A percentile compares a stretch with the other conserved stretches of the same genome.
Conservation (phyloP, 495 filamentous ascomycete species). For the Trichoderma erinaceum region DNA sequence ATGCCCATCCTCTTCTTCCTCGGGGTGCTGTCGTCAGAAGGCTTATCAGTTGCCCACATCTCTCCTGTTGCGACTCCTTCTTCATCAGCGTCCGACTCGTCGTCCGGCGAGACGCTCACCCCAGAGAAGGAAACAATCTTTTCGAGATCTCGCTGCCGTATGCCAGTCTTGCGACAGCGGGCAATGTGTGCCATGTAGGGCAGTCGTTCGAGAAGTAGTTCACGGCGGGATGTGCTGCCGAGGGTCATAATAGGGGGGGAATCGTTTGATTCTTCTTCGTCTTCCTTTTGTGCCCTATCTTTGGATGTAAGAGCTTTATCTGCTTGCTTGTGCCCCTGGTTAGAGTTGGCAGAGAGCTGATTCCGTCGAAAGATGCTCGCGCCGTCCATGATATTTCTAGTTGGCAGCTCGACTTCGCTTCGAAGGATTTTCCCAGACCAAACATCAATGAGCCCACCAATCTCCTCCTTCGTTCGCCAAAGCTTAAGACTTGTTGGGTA, state of each 20-base stretch:
- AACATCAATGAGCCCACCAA: constrained; percentile 61
- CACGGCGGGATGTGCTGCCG: constrained; percentile 57
- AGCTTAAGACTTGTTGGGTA: constrained; percentile 74
- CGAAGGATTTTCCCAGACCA: constrained; percentile 55
- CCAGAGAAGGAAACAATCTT: constrained; percentile 62
- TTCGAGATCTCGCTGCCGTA: constrained; percentile 49
- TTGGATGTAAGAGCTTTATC: constrained; percentile 10
- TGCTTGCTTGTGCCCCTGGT: constrained; percentile 33
- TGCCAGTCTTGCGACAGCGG: constrained; percentile 21
- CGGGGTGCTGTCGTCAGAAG: constrained; percentile 38
- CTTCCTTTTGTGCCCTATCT: constrained; percentile 17
- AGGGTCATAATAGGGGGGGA: constrained; percentile 40
- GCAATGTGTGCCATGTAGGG: constrained; percentile 73
- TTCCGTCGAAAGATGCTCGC: constrained; percentile 38
- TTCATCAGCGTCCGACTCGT: constrained; percentile 41
- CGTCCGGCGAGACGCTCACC: constrained; percentile 41
- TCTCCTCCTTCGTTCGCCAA: constrained; percentile 71
- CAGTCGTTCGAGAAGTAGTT: constrained; percentile 74
- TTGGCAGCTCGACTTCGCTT: constrained; percentile 29
- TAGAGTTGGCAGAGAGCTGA: constrained; percentile 19
- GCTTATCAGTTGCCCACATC: constrained; percentile 54
- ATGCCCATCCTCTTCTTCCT: constrained; percentile 32
- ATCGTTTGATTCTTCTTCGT: constrained; percentile 17
- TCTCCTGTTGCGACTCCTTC: constrained; percentile 38
- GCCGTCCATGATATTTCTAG: constrained; percentile 29